Conservation (phyloP, 257 asterid genomes). For the Solanum chaucha region DNA sequence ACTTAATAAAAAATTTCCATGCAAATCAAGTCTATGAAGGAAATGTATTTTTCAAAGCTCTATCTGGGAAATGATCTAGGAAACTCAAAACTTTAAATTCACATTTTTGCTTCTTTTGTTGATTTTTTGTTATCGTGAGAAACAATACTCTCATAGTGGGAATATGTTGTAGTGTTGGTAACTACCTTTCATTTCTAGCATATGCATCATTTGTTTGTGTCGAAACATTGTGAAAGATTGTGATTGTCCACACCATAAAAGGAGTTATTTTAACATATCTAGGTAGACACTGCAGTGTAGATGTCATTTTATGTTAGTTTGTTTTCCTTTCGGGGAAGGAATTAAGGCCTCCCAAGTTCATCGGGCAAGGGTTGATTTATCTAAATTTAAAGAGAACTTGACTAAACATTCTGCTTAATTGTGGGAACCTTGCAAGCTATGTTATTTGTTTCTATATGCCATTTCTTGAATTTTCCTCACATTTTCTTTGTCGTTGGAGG, state of each 20-base stretch:
- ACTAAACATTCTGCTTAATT: not conserved
- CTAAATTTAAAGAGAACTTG: not conserved
- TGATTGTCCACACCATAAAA: not conserved
- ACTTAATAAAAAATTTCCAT: not conserved
- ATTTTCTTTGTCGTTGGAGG: no score
- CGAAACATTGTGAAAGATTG: not conserved
- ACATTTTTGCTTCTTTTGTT: not conserved
- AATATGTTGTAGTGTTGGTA: not conserved
- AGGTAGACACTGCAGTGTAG: not conserved
- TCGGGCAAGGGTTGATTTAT: not conserved
- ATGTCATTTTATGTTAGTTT: not conserved
- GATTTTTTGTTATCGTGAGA: not conserved
- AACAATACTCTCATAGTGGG: not conserved
- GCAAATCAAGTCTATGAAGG: constrained; percentile 80
- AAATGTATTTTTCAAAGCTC: constrained; percentile 39
- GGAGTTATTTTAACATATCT: not conserved
- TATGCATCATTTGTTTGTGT: not conserved
- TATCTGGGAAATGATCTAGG: not conserved
- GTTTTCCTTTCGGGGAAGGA: not conserved
- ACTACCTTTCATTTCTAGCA: not conserved
- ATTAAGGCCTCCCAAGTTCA: not conserved
- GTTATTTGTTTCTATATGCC: not conserved
- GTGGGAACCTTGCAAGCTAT: not conserved
- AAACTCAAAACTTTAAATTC: not conserved
- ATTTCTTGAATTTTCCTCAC: not conserved